Base-by-base conservation (phyloP, 306 rosid genomes). In the Arachis hypogaea region DNA sequence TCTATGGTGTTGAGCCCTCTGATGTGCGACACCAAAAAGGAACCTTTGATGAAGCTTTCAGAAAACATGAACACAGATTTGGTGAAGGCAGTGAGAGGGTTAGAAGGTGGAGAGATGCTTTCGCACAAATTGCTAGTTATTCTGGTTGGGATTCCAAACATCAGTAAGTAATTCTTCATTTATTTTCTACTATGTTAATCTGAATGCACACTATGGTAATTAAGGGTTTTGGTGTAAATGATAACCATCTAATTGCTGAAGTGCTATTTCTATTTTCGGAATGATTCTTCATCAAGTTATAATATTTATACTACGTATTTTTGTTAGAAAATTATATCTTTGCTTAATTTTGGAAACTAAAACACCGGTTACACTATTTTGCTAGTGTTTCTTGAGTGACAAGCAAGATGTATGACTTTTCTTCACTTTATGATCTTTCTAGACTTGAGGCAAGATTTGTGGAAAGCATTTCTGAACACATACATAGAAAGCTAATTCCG, bases 401-500 rank as follows among this genome's bases (percentile, higher is more conserved):
- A 22, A 22, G 28, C 44, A 4, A 7, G 44, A 41, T 41, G 7
- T 52, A 52, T 43, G 46, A 9, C 11, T 47, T 47, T 47, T 7
- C 52, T 47, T 64, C 45, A 7, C 69, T 14, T 22, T 3, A 6
- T 9, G 38, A 33, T 4, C 36, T 56, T 16, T 58, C 1, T 2
- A 58, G 63, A 8, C 41, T 3, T 9, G 64, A 59, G 43, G 64
- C 16, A 59, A 4, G 0, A 8, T 7, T 59, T 7, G 18, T 59
- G 1, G 64, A 59, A 9, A 9, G 16, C 42, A 30, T 59, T 30
- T 7, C 43, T 30, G 42, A 59, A 16, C 59, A n/a, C 4, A 16
- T 14, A 54, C 29, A 60, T 14, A 72, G 29, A 61, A 72, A n/a
- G 50, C 10, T 72, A 46, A 55, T 61, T 36, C 51, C 69, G 3